A percentile compares a stretch with the other conserved stretches of the same genome.
Conservation (phyloP, 2,329 filamentous ascomycete species). For the Sclerotiophoma versabilis region DNA sequence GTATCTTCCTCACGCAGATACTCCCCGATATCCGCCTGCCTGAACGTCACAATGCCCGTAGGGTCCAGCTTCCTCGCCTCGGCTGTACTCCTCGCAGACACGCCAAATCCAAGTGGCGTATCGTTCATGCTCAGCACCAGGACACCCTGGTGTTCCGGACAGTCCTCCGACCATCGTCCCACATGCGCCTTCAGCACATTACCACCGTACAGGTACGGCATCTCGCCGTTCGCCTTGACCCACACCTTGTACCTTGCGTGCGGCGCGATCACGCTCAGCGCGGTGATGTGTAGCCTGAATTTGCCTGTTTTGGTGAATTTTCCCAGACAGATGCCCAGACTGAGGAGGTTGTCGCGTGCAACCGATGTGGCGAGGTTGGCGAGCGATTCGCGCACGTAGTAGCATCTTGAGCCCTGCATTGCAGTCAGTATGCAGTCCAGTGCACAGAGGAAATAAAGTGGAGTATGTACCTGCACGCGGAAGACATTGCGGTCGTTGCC, state of each 20-base stretch:
- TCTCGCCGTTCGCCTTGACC: conserved; percentile 95
- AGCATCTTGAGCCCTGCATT: conserved; percentile 77
- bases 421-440: conserved; percentile 9
- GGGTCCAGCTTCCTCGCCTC: conserved; percentile 87
- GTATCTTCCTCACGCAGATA: conserved; percentile 85
- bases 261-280: conserved; percentile 84
- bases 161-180: conserved; percentile 87
- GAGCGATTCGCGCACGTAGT: conserved; percentile 88
- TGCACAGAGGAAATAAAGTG: not conserved
- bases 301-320: conserved; percentile 98
- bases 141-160: conserved; percentile 89
- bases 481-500: conserved; percentile 52
- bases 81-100: conserved; percentile 85
- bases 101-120: conserved; percentile 85
- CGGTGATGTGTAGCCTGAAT: conserved; percentile 92
- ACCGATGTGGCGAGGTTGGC: conserved; percentile 92
- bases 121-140: conserved; percentile 93
- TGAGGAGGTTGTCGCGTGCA: conserved; percentile 80
- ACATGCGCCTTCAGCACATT: conserved; percentile 86
- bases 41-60: conserved; percentile 86
- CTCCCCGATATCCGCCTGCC: conserved; percentile 93
- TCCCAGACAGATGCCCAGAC: conserved; percentile 87
- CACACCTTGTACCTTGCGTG: conserved; percentile 97
- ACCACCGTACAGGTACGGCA: conserved; percentile 95
- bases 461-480: conserved; percentile 56